Conservation (phyloP, 441 rosid genomes). For the Syzygium malaccense region DNA sequence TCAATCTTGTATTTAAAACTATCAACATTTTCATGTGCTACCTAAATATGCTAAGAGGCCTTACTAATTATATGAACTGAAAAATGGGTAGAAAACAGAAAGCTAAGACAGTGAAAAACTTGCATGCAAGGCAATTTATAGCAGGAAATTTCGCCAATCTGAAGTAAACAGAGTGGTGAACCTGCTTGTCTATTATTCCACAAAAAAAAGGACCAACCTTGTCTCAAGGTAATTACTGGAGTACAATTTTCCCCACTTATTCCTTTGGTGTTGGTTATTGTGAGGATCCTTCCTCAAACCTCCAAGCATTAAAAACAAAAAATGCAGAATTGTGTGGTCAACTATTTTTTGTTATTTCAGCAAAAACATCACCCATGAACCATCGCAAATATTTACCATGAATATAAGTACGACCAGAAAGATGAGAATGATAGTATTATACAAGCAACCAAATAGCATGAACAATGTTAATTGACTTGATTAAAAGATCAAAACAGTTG, state of each 20-base stretch:
- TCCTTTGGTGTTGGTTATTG: not conserved
- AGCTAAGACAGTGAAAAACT: not conserved
- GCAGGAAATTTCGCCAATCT: not conserved
- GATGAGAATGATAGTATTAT: not conserved
- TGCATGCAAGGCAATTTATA: not conserved
- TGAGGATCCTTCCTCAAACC: not conserved
- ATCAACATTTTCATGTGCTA: not conserved
- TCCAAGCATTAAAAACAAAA: not conserved
- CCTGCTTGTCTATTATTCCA: not conserved
- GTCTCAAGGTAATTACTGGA: not conserved
- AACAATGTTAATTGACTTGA: not conserved
- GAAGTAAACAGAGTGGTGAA: not conserved
- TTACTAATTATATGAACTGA: not conserved
- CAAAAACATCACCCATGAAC: not conserved
- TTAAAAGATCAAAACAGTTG: not conserved
- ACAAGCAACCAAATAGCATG: not conserved
- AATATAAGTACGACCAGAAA: not conserved
- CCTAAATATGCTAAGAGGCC: not conserved
- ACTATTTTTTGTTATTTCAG: not conserved
- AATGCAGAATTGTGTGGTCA: not conserved
- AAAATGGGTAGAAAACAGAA: not conserved
- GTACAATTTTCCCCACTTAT: not conserved
- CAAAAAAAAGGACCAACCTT: not conserved
- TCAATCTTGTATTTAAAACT: not conserved
- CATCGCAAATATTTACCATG: not conserved